Conservation (phyloP, 75 land plant genomes). For the Pinus albicaulis region DNA sequence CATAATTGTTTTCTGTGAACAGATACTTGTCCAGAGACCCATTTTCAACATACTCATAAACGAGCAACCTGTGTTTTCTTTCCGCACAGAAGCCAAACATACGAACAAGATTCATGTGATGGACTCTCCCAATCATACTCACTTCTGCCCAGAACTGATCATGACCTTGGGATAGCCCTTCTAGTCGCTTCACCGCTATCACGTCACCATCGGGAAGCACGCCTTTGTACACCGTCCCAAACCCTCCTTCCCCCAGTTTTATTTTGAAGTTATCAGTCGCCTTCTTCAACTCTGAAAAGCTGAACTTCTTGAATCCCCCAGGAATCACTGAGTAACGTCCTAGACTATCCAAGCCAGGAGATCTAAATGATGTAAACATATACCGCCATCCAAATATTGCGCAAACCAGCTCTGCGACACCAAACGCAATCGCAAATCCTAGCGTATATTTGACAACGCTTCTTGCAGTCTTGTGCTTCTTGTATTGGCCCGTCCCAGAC, state of each 20-base stretch:
- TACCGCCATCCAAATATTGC: slow-evolving; percentile 27
- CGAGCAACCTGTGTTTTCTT: slow-evolving; percentile 30
- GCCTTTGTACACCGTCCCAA: slow-evolving; percentile 52
- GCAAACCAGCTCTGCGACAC: slow-evolving; percentile 21
- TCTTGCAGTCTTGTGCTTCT: background rate
- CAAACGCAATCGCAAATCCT: slow-evolving; percentile 22
- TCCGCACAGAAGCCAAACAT: slow-evolving; percentile 75
- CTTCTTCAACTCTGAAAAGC: slow-evolving; percentile 48
- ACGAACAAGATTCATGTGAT: slow-evolving; percentile 71
- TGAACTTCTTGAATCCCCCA: slow-evolving; percentile 40
- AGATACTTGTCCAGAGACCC: slow-evolving; percentile 54
- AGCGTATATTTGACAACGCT: slow-evolving; percentile 13
- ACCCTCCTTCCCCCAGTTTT: slow-evolving; percentile 54
- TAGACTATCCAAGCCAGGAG: background rate
- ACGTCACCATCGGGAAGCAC: slow-evolving; percentile 22
- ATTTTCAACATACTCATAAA: slow-evolving; percentile 58
- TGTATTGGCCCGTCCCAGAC: background rate
- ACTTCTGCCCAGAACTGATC: slow-evolving; percentile 60
- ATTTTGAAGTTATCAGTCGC: slow-evolving; percentile 60
- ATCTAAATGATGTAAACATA: slow-evolving; percentile 2
- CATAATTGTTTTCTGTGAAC: slow-evolving; percentile 10
- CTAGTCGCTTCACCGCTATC: slow-evolving; percentile 52
- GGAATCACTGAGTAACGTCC: slow-evolving; percentile 34
- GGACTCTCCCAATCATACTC: slow-evolving; percentile 59
- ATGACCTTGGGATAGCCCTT: slow-evolving; percentile 34